These are phyloP conservation scores for Didymella pinodella DNA, from an alignment of 2,329 filamentous ascomycete species.

Conservation along the genomic window DNA sequence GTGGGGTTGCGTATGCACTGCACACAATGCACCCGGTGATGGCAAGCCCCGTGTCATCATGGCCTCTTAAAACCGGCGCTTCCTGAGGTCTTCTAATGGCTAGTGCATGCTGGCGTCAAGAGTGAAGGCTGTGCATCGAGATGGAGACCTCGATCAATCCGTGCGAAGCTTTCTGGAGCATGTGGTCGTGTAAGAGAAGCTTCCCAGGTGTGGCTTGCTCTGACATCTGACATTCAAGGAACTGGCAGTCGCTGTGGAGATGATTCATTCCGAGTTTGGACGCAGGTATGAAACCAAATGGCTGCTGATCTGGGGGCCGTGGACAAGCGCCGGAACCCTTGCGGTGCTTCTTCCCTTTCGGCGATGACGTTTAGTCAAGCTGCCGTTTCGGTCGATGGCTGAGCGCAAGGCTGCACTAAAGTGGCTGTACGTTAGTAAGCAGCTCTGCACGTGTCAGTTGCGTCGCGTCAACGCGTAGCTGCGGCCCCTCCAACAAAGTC, in stretches of 20 bases:
- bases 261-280: neutral
- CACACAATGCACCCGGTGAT: conserved; percentile 3
- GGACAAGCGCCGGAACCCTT: neutral
- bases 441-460: conserved; percentile 25
- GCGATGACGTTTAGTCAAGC: neutral
- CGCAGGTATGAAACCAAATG: neutral
- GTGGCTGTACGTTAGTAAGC: conserved; percentile 25
- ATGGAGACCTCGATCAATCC: neutral
- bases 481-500: conserved; percentile 25
- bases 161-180: neutral
- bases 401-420: conserved; percentile 2
- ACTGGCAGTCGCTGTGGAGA: neutral
- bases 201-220: neutral
- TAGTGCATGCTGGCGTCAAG: conserved; percentile 9
- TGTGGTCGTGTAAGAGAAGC: neutral
- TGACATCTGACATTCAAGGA: neutral
- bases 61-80: conserved; percentile 18
- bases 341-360: neutral
- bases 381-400: neutral
- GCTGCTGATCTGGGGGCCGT: neutral
- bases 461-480: conserved; percentile 39
- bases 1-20: conserved; percentile 12
- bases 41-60: conserved; percentile 18
- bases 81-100: neutral
- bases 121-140: neutral